Base-by-base conservation (phyloP, 768 basidiomycete species). In the Russula olivacea region DNA sequence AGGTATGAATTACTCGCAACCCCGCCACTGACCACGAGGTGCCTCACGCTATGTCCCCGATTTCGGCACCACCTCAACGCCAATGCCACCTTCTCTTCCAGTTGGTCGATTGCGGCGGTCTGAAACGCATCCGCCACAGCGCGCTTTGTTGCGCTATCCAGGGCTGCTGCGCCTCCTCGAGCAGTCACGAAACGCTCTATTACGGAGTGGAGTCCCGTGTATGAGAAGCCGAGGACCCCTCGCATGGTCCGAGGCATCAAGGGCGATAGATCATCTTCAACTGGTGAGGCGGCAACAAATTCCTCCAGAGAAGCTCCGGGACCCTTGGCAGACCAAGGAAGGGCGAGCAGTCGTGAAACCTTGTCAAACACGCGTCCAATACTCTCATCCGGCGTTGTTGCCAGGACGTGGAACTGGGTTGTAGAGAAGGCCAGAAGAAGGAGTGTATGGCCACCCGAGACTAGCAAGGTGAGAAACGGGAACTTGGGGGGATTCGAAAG, bases 371-470 rank as follows among this genome's bases (percentile, higher is more conserved):
- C 79, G 53, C 87, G 81, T 1, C 94, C 93, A 23, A 94, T 81
- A 61, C 84, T 85, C 69, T 84, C 83, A 68, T 95, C 93, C 6
- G 76, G 74, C 0, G 89, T 91, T 17, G 86, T 87, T 0, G 89
- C 87, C 32, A 98, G 76, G 43, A 89, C 82, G 63, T 78, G 77
- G 72, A 91, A 97, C 0, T 77, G 74, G 6, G 75, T 76, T 30
- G 73, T 72, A 2, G 86, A 85, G 0, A 72, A 77, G 1, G 87
- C 91, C 12, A 96, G 84, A 1, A 97, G 79, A 41, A 98, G 80
- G 43, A 98, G 78, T 0, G 95, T 94, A 72, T 98, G 96, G 2
- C 95, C 95, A n/a, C 96, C 96, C 0, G 93, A 95, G 53, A 96
- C 79, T 19, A 98, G 80, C 14, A 98, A 78, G 0, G 89, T 87